These are phyloP conservation scores for Orbilia blumenaviensis DNA, from an alignment of 2,329 filamentous ascomycete species.

Conservation along the genomic window DNA sequence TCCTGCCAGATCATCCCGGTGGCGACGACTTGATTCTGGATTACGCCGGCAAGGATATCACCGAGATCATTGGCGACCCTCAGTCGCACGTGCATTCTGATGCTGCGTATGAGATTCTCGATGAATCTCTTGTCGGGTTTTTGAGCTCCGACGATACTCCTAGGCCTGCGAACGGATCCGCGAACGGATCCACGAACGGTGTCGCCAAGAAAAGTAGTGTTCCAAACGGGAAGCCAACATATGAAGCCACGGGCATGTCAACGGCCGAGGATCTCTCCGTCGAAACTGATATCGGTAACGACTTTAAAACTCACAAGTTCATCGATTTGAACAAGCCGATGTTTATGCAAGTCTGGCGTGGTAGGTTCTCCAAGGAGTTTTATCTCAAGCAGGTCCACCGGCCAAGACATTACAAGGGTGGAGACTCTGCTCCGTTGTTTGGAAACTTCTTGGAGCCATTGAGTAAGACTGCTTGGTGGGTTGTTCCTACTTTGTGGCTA, in stretches of 20 bases:
- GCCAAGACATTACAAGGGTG: slow-evolving; percentile 93
- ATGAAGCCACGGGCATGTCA: slow-evolving; percentile 81
- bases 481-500: slow-evolving; percentile 84
- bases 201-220: slow-evolving; percentile 57
- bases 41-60: slow-evolving; percentile 87
- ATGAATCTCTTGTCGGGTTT: slow-evolving; percentile 86
- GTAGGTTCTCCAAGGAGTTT: slow-evolving; percentile 92
- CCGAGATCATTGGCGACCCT: slow-evolving; percentile 81
- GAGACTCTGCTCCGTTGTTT: slow-evolving; percentile 89
- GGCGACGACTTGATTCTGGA: slow-evolving; percentile 87
- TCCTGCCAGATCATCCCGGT: slow-evolving; percentile 88
- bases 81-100: slow-evolving; percentile 87
- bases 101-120: slow-evolving; percentile 92
- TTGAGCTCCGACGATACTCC: slow-evolving; percentile 61
- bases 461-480: slow-evolving; percentile 92
- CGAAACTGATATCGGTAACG: slow-evolving; percentile 78
- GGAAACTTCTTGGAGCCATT: slow-evolving; percentile 99
- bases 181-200: slow-evolving; percentile 57
- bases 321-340: slow-evolving; percentile 86
- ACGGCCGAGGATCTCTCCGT: slow-evolving; percentile 83
- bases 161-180: slow-evolving; percentile 6
- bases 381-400: slow-evolving; percentile 96
- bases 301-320: slow-evolving; percentile 93
- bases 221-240: slow-evolving; percentile 62
- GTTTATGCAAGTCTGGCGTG: slow-evolving; percentile 84